These are phyloP conservation scores for Cyamopsis tetragonoloba DNA, from an alignment of 306 rosid genomes.

Conservation along the genomic window DNA sequence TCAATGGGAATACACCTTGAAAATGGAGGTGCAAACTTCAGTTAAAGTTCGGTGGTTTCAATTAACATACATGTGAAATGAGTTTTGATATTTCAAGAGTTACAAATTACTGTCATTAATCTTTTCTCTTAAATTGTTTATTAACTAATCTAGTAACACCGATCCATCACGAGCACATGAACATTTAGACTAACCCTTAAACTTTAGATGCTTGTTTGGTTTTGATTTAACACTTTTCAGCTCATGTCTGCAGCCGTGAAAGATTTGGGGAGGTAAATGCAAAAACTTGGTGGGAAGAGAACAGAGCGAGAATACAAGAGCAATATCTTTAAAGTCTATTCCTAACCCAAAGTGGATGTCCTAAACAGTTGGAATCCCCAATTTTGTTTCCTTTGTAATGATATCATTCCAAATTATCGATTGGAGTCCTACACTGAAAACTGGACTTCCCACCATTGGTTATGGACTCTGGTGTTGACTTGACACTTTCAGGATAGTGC, in stretches of 20 bases:
- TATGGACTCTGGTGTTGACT: conserved; percentile 21
- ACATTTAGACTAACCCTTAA: neutral
- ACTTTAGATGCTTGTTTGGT: neutral
- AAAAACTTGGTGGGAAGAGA: conserved; percentile 91
- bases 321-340: conserved; percentile 65
- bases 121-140: no score
- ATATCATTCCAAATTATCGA: conserved; percentile 12
- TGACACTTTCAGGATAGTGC: conserved; percentile 13
- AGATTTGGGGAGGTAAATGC: conserved; percentile 79
- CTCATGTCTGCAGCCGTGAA: conserved; percentile 60
- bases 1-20: no score
- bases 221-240: conserved; percentile 2
- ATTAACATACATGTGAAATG: no score
- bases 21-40: no score
- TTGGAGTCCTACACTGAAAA: conserved; percentile 22
- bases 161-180: no score
- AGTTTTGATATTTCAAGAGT: no score
- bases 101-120: no score
- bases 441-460: conserved; percentile 22
- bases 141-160: no score
- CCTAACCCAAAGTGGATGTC: conserved; percentile 27
- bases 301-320: conserved; percentile 92
- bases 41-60: no score
- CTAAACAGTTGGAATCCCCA: conserved; percentile 30
- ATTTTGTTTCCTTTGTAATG: conserved; percentile 27